Percentiles rank a stretch among this genome's conserved stretches.
Evolutionary conservation across 768 basidiomycete species (phyloP).

Genomic region (Rhizopogon vinicolor): DNA sequence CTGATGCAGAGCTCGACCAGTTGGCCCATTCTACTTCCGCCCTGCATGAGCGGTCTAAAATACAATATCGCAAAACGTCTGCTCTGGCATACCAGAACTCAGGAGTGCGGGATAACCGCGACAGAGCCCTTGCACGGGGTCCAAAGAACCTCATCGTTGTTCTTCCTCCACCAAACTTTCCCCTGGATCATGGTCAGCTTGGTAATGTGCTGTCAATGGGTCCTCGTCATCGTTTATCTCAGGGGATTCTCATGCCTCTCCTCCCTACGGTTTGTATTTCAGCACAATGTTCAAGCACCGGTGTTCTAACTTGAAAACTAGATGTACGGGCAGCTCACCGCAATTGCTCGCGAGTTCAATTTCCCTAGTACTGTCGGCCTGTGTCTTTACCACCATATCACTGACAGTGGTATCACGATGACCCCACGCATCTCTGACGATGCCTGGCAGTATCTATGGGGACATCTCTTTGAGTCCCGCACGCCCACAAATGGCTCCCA

Average conservation of each 20-base stretch:
- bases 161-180: slow-evolving; percentile 56
- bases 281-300: not conserved
- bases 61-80: slow-evolving; percentile 40
- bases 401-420: slow-evolving; percentile 48
- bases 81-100: slow-evolving; percentile 54
- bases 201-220: slow-evolving; percentile 56
- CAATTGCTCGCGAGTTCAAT: slow-evolving; percentile 78
- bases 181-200: slow-evolving; percentile 53
- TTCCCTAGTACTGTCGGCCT: slow-evolving; percentile 74
- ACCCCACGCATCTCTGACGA: slow-evolving; percentile 77
- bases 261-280: slow-evolving; percentile 54
- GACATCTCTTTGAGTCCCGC: slow-evolving; percentile 47
- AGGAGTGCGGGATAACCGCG: slow-evolving; percentile 38
- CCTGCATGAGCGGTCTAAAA: slow-evolving; percentile 8
- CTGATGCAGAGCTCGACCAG: slow-evolving; percentile 12
- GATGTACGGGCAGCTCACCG: slow-evolving; percentile 74
- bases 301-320: slow-evolving; percentile 22
- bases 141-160: slow-evolving; percentile 61
- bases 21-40: not conserved
- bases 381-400: slow-evolving; percentile 73
- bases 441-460: slow-evolving; percentile 71
- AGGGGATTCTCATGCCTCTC: slow-evolving; percentile 72
- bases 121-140: slow-evolving; percentile 32
- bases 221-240: slow-evolving; percentile 54
- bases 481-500: slow-evolving; percentile 24